Evolutionary conservation across 441 rosid species (phyloP).

Genomic region (Mallotus japonicus): DNA sequence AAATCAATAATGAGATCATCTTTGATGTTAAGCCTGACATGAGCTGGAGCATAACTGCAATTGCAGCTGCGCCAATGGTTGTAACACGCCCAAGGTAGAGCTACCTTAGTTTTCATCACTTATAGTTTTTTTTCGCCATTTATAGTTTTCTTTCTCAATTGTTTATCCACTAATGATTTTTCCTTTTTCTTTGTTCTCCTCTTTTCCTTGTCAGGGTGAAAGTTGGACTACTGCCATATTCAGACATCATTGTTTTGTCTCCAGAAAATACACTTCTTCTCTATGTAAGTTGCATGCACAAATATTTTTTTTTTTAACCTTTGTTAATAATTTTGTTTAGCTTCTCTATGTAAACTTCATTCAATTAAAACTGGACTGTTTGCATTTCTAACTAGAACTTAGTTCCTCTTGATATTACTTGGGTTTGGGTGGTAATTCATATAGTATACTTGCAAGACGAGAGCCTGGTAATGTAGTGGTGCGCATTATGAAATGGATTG

Average conservation of each 20-base stretch:
- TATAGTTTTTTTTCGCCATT: constrained; percentile 8
- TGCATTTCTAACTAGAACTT: background rate
- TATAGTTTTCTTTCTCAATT: constrained; percentile 12
- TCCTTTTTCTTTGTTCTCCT: constrained; percentile 4
- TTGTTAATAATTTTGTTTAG: background rate
- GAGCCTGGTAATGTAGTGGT: too few relatives aligned
- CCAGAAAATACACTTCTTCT: constrained; percentile 82
- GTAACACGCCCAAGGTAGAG: constrained; percentile 84
- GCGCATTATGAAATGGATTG: background rate
- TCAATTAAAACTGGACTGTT: background rate
- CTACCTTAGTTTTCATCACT: constrained; percentile 11
- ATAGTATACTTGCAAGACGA: background rate
- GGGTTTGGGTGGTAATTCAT: background rate
- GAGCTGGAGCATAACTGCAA: constrained; percentile 92
- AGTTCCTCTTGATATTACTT: constrained; percentile 1
- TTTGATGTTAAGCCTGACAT: constrained; percentile 82
- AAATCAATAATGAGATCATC: constrained; percentile 70
- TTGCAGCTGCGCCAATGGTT: constrained; percentile 84
- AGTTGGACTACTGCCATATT: constrained; percentile 63
- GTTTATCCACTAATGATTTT: constrained; percentile 18
- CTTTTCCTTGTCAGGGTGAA: constrained; percentile 52
- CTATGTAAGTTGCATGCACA: constrained; percentile 60
- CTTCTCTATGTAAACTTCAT: constrained; percentile 1
- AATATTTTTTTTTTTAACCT: background rate
- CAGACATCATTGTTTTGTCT: constrained; percentile 78